These are phyloP conservation scores for Claviceps pusilla DNA, from an alignment of 2,329 filamentous ascomycete genomes.

Conservation along the genomic window DNA sequence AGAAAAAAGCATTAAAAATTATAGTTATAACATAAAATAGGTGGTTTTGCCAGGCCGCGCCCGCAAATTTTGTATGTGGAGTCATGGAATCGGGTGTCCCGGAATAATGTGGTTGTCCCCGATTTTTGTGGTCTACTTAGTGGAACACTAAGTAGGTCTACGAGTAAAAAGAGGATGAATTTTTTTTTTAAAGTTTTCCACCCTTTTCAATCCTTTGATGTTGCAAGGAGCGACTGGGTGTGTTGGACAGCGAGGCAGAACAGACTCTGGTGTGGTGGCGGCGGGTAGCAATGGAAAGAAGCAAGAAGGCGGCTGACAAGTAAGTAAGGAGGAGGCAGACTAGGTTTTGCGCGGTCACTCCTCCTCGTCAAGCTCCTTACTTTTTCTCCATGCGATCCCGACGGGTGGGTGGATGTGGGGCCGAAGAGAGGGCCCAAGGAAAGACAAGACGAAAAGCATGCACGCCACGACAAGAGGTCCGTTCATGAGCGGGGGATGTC, in stretches of 20 bases:
- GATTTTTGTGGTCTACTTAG: no score
- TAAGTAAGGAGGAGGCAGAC: not conserved
- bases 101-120: no score
- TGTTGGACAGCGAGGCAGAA: not conserved
- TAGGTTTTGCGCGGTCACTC: not conserved
- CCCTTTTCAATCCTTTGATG: not conserved
- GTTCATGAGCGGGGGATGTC: no score
- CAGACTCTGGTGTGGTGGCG: not conserved
- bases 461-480: no score
- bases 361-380: not conserved
- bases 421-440: not conserved
- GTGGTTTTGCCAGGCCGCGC: no score
- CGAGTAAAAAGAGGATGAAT: not conserved
- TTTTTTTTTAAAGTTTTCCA: no score
- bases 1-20: no score
- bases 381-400: not conserved
- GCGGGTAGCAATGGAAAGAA: not conserved
- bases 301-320: not conserved
- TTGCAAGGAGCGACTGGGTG: conserved; percentile 2
- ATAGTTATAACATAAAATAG: no score
- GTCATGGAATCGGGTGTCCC: no score
- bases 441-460: no score
- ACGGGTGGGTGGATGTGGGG: not conserved
- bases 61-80: no score
- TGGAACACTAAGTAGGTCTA: no score